A percentile compares a stretch with the other conserved stretches of the same genome.
phyloP scores from a whole-genome alignment of 495 filamentous ascomycete species.

The Choiromyces venosus region DNA sequence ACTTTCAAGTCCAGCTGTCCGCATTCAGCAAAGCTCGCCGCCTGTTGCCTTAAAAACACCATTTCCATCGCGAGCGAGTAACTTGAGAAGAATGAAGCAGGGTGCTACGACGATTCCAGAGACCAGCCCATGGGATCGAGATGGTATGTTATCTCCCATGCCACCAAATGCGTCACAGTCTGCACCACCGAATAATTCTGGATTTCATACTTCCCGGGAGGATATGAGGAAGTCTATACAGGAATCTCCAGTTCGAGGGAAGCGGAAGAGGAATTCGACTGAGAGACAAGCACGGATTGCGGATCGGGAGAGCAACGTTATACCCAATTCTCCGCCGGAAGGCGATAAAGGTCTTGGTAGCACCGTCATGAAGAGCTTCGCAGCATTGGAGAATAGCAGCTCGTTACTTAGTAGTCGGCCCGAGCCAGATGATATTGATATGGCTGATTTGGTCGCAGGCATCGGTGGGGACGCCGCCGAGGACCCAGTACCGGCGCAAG shows the following conservation, averaged over 20 bases:
- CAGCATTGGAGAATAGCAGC: conserved; percentile 12
- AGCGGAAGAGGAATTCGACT: conserved; percentile 11
- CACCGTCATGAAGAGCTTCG: conserved; percentile 23
- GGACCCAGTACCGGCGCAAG: background rate
- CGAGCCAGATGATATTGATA: conserved; percentile 35
- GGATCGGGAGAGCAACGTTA: background rate
- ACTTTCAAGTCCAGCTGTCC: conserved; percentile 9
- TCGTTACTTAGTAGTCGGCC: conserved; percentile 29
- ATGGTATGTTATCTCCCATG: conserved; percentile 8
- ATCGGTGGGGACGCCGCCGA: conserved; percentile 12
- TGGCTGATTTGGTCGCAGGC: conserved; percentile 26
- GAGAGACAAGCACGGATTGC: background rate
- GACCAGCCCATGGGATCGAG: conserved; percentile 13
- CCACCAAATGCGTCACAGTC: background rate
- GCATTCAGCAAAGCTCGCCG: conserved; percentile 6
- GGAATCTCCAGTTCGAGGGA: conserved; percentile 18
- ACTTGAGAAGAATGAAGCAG: background rate
- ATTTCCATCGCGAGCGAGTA: background rate
- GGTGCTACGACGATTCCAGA: conserved; percentile 10
- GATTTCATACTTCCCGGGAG: background rate
- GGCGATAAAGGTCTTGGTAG: background rate
- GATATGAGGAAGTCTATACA: background rate
- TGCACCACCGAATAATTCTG: background rate
- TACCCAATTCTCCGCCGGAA: background rate
- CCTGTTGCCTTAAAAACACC: background rate